Base-by-base conservation (phyloP, 2,329 filamentous ascomycete species). In the Phoma sp. region DNA sequence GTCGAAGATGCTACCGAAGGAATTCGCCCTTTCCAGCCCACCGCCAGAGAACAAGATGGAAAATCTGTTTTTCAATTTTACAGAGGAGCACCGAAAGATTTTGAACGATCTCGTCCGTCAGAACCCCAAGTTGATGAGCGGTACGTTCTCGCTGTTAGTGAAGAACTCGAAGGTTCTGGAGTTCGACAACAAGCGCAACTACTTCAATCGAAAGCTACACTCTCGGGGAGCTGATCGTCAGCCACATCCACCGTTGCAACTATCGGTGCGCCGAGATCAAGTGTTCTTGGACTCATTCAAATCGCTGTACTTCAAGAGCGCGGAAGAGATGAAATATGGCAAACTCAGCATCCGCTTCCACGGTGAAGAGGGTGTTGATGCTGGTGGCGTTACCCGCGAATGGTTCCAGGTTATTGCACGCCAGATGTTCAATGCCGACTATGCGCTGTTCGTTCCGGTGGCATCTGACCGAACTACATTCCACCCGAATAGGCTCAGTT, bases 121-220 rank as follows among this genome's bases (percentile, higher is more conserved):
- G 70, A 98, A 96, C 64, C 95, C 96, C 27, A 96, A 96, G 75
- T 86, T 99, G 60, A 99, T 99, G 96, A 97, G 93, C 55, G 95
- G 95, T 47, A 97, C 93, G 2, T 97, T 99, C 77, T 93, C 93
- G 9, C 83, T 99, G 13, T 79, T 99, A 42, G 95, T 98, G 59
- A 97, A 96, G 81, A 99, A 99, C 71, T 96, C 95, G 24, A 99
- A 98, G 82, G 96, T 99, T 3, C 82, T 99, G 10, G 95, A 99
- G 71, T 99, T 99, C 69, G 95, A 99, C 79, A 99, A 99, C 80
- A 99, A 99, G 81, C 92, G 95, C 68, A 98, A 96, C 78, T 99
- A 96, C 82, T 99, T 99, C 82, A 97, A 87, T 72, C 89, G 95
- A 57, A 93, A 91, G 68, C 88, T 99, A 9, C 95, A 99, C 75